These are phyloP conservation scores for Cutaneotrichosporon sp. DNA, from an alignment of 1,284 basidiomycete species.

Conservation along the genomic window DNA sequence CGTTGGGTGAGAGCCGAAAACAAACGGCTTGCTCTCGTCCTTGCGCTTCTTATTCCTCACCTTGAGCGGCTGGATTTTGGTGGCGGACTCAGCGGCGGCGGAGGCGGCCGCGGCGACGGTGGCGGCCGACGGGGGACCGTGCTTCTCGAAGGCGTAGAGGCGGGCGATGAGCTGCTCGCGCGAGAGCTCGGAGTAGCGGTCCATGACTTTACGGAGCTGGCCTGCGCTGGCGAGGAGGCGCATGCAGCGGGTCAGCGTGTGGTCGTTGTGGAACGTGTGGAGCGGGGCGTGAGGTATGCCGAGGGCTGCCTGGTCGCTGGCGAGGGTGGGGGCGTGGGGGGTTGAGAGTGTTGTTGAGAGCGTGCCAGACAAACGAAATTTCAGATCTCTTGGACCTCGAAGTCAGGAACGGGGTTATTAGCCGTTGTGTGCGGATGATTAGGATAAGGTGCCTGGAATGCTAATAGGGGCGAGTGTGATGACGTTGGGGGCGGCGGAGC, in stretches of 20 bases:
- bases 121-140: constrained; percentile 8
- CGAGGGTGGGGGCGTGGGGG: too few relatives aligned
- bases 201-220: constrained; percentile 14
- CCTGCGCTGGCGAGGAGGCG: constrained; percentile 1
- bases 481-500: too few relatives aligned
- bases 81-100: neutral
- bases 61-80: constrained; percentile 3
- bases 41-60: constrained; percentile 20
- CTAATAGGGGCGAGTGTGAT: too few relatives aligned
- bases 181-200: constrained; percentile 32
- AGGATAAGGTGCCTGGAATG: too few relatives aligned
- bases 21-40: constrained; percentile 35
- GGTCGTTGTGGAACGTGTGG: too few relatives aligned
- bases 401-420: too few relatives aligned
- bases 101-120: neutral
- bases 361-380: too few relatives aligned
- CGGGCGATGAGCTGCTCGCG: constrained; percentile 67
- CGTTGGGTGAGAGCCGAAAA: constrained; percentile 68
- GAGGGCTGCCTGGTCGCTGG: too few relatives aligned
- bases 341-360: too few relatives aligned
- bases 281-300: neutral
- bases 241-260: constrained; percentile 8
- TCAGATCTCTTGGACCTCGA: too few relatives aligned
- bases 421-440: too few relatives aligned
- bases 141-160: constrained; percentile 60